Base-by-base conservation (phyloP, 352 stramenopile genomes). In the Globisporangium alternatum region DNA sequence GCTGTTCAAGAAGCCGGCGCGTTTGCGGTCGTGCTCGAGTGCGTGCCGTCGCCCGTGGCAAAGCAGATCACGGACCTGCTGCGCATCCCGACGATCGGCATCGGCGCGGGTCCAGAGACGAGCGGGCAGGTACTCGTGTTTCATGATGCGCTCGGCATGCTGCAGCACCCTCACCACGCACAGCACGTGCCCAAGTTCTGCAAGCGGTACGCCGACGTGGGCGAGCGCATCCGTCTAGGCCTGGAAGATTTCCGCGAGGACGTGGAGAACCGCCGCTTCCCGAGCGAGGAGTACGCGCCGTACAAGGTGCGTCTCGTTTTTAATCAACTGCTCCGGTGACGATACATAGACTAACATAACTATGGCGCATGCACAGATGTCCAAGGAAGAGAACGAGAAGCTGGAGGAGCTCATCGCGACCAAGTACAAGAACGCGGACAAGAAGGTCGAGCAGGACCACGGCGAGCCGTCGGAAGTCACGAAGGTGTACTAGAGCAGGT, bases 91-190 rank as follows among this genome's bases (percentile, higher is more conserved):
- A 98, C 94, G 2, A 99, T 99, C 71, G 98, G 98, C 25, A 99
- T 99, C 70, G 98, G 98, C 41, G 97, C 97, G 51, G 95, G 95
- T 0, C 81, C 89, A 12, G 74, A 96, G 30, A 99, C 96, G 2
- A 97, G 92, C 49, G 97, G 97, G 3, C 96, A 99, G 73, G 86
- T 99, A 22, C 71, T 99, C 21, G 97, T 99, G 5, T 99, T 97
- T 74, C 97, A 99, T 70, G 97, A 99, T 71, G 87, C 99, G 71
- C 75, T 99, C 37, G 97, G 98, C 19, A 98, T 99, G 94, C 82
- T 98, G 22, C 93, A 97, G 67, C 98, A 99, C 75, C 97, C 97
- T 0, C 97, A 99, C 72, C 96, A 99, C 69, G 93, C 95, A 25
- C 84, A 95, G 66, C 81, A 88, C 62, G 94, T 99, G 31, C 97